Conservation (phyloP, 305 asterid species). For the Rubia balearica region DNA sequence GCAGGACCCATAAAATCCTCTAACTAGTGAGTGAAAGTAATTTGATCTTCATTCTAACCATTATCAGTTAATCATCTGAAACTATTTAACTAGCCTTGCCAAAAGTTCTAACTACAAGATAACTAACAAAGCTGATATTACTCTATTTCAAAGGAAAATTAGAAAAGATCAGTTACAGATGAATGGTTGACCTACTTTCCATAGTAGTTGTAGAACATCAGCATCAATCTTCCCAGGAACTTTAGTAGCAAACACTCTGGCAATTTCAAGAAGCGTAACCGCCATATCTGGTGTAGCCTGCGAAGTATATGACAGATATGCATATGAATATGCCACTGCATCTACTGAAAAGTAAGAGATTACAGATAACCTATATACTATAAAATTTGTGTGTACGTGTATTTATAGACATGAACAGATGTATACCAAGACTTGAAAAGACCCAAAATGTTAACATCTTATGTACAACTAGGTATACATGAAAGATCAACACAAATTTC, state of each 20-base stretch:
- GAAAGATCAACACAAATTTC: background rate
- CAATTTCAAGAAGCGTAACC: conserved; percentile 96
- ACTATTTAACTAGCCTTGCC: background rate
- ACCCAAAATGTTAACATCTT: background rate
- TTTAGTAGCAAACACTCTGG: conserved; percentile 94
- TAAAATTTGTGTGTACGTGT: background rate
- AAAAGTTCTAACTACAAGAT: background rate
- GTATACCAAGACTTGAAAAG: background rate
- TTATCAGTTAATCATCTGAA: background rate
- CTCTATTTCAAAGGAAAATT: background rate
- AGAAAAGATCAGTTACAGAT: background rate
- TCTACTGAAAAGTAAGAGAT: background rate
- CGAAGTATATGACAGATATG: conserved; percentile 26
- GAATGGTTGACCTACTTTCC: conserved; percentile 63
- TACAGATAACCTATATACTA: background rate
- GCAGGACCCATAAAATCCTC: background rate
- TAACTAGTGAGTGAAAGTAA: background rate
- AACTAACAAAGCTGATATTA: background rate
- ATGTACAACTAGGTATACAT: background rate
- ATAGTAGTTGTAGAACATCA: conserved; percentile 92
- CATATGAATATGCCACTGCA: conserved; percentile 11
- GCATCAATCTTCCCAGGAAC: conserved; percentile 99
- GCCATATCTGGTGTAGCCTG: conserved; percentile 99
- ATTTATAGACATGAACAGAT: background rate
- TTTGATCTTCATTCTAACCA: background rate